A percentile compares a stretch with the other conserved stretches of the same genome.
Evolutionary conservation across 371 early-diverging fungal genomes (phyloP).

Genomic region (Thermomucor indicae-seudaticae): DNA sequence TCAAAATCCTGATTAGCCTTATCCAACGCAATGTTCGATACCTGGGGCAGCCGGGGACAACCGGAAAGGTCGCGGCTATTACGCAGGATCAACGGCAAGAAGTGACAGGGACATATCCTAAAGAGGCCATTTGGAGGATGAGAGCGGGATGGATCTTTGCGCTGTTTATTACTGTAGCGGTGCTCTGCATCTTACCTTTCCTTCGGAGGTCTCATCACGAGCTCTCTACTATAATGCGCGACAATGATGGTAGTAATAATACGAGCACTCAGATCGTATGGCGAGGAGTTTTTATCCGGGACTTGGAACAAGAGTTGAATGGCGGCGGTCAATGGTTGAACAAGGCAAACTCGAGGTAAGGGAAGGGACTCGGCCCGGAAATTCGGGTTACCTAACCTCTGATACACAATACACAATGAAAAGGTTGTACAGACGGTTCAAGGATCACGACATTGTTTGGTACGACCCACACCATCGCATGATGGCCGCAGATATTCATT

Average conservation of each 20-base stretch:
- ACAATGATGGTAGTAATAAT: neutral
- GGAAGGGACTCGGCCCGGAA: neutral
- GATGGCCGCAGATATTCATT: slow-evolving; percentile 44
- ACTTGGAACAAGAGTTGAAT: no score
- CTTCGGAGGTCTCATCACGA: neutral
- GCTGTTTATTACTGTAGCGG: no score
- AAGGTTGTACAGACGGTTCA: slow-evolving; percentile 15
- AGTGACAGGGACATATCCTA: no score
- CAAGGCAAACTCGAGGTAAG: neutral
- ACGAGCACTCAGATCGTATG: slow-evolving; percentile 7
- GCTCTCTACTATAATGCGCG: neutral
- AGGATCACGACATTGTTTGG: slow-evolving; percentile 18
- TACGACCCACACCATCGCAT: slow-evolving; percentile 30
- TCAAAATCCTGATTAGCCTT: slow-evolving; percentile 8
- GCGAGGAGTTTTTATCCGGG: slow-evolving; percentile 48
- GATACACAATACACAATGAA: neutral
- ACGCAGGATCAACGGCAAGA: no score
- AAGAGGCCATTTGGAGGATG: no score
- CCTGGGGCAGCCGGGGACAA: no score
- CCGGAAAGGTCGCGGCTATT: no score
- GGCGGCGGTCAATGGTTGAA: no score
- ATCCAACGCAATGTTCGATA: no score
- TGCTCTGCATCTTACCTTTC: no score
- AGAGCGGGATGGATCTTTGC: no score
- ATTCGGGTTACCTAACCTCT: neutral